A percentile compares a stretch with the other conserved stretches of the same genome.
Evolutionary conservation across 306 rosid genomes (phyloP).

Genomic region (Corylus avellana): DNA sequence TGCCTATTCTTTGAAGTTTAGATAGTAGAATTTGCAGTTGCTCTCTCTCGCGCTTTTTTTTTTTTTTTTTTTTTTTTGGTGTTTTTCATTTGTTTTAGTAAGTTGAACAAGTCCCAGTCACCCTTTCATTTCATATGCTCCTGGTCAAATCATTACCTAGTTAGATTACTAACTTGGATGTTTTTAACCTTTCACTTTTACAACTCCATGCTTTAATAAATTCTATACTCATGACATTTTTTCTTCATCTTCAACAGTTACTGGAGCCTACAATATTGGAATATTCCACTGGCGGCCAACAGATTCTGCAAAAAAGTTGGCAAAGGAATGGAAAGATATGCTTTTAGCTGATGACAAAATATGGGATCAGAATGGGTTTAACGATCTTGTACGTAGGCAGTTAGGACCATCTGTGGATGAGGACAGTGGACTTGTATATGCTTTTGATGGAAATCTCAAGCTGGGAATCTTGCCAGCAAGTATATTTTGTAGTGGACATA

Average conservation of each 20-base stretch:
- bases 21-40: not conserved
- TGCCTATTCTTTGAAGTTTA: not conserved
- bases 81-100: not conserved
- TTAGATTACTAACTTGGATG: not conserved
- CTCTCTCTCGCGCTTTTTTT: not conserved
- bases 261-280: slow-evolving; percentile 90
- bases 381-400: slow-evolving; percentile 63
- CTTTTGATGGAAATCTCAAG: slow-evolving; percentile 89
- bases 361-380: slow-evolving; percentile 98
- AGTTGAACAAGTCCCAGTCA: not conserved
- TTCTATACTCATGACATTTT: slow-evolving; percentile 12
- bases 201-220: slow-evolving; percentile 16
- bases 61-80: not conserved
- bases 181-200: not conserved
- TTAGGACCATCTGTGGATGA: slow-evolving; percentile 77
- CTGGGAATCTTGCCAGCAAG: slow-evolving; percentile 88
- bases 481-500: slow-evolving; percentile 94
- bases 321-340: slow-evolving; percentile 86
- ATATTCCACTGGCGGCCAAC: slow-evolving; percentile 97
- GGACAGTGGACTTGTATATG: slow-evolving; percentile 78
- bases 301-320: slow-evolving; percentile 73
- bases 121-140: not conserved
- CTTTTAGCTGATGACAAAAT: slow-evolving; percentile 75
- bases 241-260: slow-evolving; percentile 45
- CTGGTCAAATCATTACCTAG: not conserved